phyloP scores from a whole-genome alignment of 179 eudicot genomes.

The Carnegiea gigantea region DNA sequence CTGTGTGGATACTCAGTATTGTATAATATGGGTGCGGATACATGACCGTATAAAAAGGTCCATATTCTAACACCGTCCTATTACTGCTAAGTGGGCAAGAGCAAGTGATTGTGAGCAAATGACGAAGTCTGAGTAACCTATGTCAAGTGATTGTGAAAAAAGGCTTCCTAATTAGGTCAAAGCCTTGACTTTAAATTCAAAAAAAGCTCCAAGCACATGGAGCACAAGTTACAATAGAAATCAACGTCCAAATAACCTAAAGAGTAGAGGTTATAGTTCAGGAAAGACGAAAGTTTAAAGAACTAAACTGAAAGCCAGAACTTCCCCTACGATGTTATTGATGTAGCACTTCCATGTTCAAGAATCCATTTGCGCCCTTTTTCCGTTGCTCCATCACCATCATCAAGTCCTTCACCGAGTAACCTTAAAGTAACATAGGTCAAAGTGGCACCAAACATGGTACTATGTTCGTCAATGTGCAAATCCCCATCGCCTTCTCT shows the following conservation, averaged over 20 bases:
- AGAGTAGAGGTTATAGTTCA: background rate
- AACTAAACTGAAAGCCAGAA: conserved; percentile 85
- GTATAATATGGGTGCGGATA: background rate
- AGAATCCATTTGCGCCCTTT: conserved; percentile 75
- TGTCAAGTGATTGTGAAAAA: background rate
- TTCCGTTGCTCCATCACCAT: conserved; percentile 77
- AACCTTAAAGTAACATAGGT: conserved; percentile 78
- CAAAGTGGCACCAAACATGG: conserved; percentile 86
- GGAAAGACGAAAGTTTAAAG: conserved; percentile 5
- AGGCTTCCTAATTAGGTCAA: too few relatives aligned
- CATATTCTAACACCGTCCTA: background rate
- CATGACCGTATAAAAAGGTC: background rate
- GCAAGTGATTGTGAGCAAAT: background rate
- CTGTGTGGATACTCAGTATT: background rate
- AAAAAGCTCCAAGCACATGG: conserved; percentile 79
- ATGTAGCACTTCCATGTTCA: conserved; percentile 83
- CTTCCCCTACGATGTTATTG: conserved; percentile 85
- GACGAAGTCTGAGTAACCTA: background rate
- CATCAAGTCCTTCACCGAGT: conserved; percentile 75
- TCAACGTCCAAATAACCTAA: background rate
- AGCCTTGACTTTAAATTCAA: conserved; percentile 71
- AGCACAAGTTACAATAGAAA: conserved; percentile 3
- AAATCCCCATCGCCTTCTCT: conserved; percentile 96
- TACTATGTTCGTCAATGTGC: conserved; percentile 88
- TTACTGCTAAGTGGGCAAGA: too few relatives aligned